A percentile compares a stretch with the other conserved stretches of the same genome.
Conservation (phyloP, 352 stramenopile species). For the Phytophthora multivora region DNA sequence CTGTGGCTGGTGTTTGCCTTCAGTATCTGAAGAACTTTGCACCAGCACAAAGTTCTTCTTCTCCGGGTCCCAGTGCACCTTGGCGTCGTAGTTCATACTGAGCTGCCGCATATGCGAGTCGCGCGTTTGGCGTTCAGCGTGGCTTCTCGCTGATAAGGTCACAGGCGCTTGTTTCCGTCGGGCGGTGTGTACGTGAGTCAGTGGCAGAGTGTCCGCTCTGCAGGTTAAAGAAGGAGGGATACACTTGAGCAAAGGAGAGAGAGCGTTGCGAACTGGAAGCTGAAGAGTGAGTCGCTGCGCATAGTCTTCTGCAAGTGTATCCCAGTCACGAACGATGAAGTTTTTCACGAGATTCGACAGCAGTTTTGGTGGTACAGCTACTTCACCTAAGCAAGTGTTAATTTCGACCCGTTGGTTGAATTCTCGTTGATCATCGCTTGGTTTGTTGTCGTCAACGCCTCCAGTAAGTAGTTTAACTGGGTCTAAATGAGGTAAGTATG, state of each 20-base stretch:
- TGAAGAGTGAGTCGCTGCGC: conserved; percentile 37
- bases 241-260: conserved; percentile 19
- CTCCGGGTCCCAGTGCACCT: conserved; percentile 48
- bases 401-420: conserved; percentile 13
- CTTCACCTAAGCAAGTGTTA: conserved; percentile 19
- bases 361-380: conserved; percentile 43
- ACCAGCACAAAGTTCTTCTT: conserved; percentile 37
- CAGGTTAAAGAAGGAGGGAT: conserved; percentile 12
- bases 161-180: conserved; percentile 10
- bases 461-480: conserved; percentile 19
- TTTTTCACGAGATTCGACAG: conserved; percentile 51
- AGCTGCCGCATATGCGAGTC: conserved; percentile 45
- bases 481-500: conserved; percentile 24
- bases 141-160: conserved; percentile 21
- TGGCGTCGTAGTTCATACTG: conserved; percentile 35
- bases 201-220: neutral
- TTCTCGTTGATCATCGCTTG: neutral
- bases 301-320: conserved; percentile 44
- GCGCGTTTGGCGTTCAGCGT: conserved; percentile 26
- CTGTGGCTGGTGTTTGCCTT: conserved; percentile 6
- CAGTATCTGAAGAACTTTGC: neutral
- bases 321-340: conserved; percentile 49
- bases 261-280: conserved; percentile 20
- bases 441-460: conserved; percentile 16
- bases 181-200: conserved; percentile 15